A percentile compares a stretch with the other conserved stretches of the same genome.
phyloP scores from a whole-genome alignment of 805 yeast species.

The Metschnikowia henanensis region DNA sequence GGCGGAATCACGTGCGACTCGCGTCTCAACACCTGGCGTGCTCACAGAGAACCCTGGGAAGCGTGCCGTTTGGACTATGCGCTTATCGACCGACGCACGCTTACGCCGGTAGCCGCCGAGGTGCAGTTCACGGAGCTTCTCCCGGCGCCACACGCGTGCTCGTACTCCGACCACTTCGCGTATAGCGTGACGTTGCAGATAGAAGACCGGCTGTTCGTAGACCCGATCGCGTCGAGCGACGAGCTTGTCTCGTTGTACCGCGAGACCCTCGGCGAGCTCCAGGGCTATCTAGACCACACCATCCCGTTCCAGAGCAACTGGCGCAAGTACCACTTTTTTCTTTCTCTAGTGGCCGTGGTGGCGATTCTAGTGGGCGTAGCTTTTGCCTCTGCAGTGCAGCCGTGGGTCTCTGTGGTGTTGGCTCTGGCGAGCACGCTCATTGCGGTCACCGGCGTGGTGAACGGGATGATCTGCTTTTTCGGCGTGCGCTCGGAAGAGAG shows the following conservation, averaged over 20 bases:
- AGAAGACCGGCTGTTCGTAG: slow-evolving; percentile 3
- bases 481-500: slow-evolving; percentile 83
- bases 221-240: slow-evolving; percentile 8
- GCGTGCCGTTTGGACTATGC: slow-evolving; percentile 94
- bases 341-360: slow-evolving; percentile 45
- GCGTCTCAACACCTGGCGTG: slow-evolving; percentile 83
- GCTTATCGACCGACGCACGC: slow-evolving; percentile 57
- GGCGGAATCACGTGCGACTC: slow-evolving; percentile 95
- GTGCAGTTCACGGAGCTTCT: slow-evolving; percentile 75
- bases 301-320: slow-evolving; percentile 62
- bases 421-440: slow-evolving; percentile 54
- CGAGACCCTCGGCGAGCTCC: slow-evolving; percentile 13
- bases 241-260: slow-evolving; percentile 37
- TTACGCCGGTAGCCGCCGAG: slow-evolving; percentile 58
- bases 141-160: slow-evolving; percentile 52
- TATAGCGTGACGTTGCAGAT: slow-evolving; percentile 42
- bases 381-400: slow-evolving; percentile 54
- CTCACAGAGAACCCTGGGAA: slow-evolving; percentile 50
- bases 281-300: slow-evolving; percentile 37
- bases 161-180: slow-evolving; percentile 93
- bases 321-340: slow-evolving; percentile 64
- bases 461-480: slow-evolving; percentile 75
- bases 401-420: slow-evolving; percentile 70
- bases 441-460: slow-evolving; percentile 64
- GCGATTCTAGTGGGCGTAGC: slow-evolving; percentile 56